A percentile compares a stretch with the other conserved stretches of the same genome.
These are phyloP conservation scores for Pythium grandisporangium DNA, from an alignment of 352 stramenopile species.

Conservation along the genomic window DNA sequence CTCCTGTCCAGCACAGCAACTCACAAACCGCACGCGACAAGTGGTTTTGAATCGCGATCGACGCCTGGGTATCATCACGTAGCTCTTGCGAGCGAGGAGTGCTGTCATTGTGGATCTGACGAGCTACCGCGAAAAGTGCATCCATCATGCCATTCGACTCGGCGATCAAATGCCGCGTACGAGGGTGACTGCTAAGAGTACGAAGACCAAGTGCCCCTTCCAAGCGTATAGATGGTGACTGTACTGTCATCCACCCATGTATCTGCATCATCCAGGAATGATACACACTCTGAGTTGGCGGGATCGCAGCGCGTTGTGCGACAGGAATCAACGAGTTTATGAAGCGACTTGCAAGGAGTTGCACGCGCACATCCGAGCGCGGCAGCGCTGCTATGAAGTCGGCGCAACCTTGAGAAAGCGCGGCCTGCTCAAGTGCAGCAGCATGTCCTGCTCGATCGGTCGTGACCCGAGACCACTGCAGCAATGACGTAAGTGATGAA, in stretches of 20 bases:
- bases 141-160: slow-evolving; percentile 40
- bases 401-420: too few relatives aligned
- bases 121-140: slow-evolving; percentile 39
- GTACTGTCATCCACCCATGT: slow-evolving; percentile 19
- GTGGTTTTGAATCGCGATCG: too few relatives aligned
- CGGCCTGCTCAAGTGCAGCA: too few relatives aligned
- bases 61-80: neutral
- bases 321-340: slow-evolving; percentile 38
- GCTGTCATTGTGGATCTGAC: too few relatives aligned
- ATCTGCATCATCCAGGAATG: slow-evolving; percentile 62
- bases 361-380: slow-evolving; percentile 17
- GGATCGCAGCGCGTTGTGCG: slow-evolving; percentile 19
- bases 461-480: neutral
- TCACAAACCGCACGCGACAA: too few relatives aligned
- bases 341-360: slow-evolving; percentile 32
- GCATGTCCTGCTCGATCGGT: too few relatives aligned
- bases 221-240: slow-evolving; percentile 20
- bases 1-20: too few relatives aligned
- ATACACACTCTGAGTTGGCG: slow-evolving; percentile 27
- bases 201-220: slow-evolving; percentile 37
- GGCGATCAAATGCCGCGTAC: slow-evolving; percentile 31
- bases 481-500: slow-evolving; percentile 16
- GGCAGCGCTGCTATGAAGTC: slow-evolving; percentile 32
- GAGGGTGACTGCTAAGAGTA: slow-evolving; percentile 37
- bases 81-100: too few relatives aligned